Percentiles rank a stretch among this genome's conserved stretches.
phyloP scores from a whole-genome alignment of 129 eudicot species.

The Arctium minus region DNA sequence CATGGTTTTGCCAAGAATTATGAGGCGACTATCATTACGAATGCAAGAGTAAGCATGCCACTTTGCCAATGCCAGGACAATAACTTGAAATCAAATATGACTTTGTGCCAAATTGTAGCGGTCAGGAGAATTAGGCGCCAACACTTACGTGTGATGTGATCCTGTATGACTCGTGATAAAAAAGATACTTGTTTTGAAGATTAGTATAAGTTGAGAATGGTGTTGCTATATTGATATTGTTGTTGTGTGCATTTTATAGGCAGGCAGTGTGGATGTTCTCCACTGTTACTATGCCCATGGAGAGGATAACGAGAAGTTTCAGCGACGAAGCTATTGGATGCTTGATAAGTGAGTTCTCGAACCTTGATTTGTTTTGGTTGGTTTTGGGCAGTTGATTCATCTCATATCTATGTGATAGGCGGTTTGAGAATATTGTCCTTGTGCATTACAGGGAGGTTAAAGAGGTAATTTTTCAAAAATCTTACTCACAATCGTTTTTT shows the following conservation, averaged over 20 bases:
- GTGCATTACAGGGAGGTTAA: slow-evolving; percentile 41
- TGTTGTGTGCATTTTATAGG: slow-evolving; percentile 28
- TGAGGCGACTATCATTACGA: too few species aligned
- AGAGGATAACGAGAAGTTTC: slow-evolving; percentile 45
- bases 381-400: background rate
- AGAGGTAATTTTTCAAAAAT: slow-evolving; percentile 17
- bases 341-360: slow-evolving; percentile 32
- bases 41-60: too few species aligned
- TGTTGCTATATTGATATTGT: background rate
- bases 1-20: too few species aligned
- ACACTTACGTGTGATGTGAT: background rate
- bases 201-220: background rate
- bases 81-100: too few species aligned
- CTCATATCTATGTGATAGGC: slow-evolving; percentile 13
- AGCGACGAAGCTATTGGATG: slow-evolving; percentile 47
- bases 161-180: background rate
- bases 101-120: too few species aligned
- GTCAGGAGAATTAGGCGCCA: background rate
- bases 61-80: too few species aligned
- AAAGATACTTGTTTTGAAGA: background rate
- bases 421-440: slow-evolving; percentile 30
- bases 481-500: background rate
- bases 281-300: slow-evolving; percentile 58
- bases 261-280: slow-evolving; percentile 38
- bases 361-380: background rate